phyloP scores from a whole-genome alignment of 1,284 basidiomycete species.

The Naganishia cerealis region DNA sequence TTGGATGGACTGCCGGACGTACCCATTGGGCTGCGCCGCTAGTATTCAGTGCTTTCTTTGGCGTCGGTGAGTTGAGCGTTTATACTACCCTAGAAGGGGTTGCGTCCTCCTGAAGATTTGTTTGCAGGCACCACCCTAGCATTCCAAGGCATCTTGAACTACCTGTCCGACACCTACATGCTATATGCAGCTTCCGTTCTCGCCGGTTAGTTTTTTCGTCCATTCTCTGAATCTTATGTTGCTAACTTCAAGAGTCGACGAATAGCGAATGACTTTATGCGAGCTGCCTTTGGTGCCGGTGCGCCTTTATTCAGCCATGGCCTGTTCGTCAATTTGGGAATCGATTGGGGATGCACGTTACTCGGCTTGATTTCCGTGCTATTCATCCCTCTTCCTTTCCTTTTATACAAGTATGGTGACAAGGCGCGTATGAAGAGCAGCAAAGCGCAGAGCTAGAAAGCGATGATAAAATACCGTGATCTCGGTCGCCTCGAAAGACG shows the following conservation, averaged over 20 bases:
- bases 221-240: conserved; percentile 28
- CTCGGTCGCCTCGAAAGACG: neutral
- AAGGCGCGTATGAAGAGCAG: conserved; percentile 6
- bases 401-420: conserved; percentile 9
- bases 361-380: conserved; percentile 38
- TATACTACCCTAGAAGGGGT: neutral
- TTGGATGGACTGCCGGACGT: conserved; percentile 45
- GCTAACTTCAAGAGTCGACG: neutral
- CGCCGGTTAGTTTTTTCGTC: conserved; percentile 27
- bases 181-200: conserved; percentile 31
- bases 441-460: conserved; percentile 12
- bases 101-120: neutral
- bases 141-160: conserved; percentile 36
- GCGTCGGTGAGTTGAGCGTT: conserved; percentile 37
- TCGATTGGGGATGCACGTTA: conserved; percentile 41
- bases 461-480: neutral
- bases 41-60: conserved; percentile 40
- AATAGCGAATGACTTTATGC: conserved; percentile 34
- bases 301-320: conserved; percentile 33
- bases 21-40: conserved; percentile 46
- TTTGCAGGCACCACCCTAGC: conserved; percentile 24
- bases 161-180: conserved; percentile 33
- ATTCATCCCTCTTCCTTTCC: conserved; percentile 40
- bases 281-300: conserved; percentile 32
- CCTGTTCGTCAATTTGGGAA: conserved; percentile 39